Percentiles rank a stretch among this genome's conserved stretches.
phyloP scores from a whole-genome alignment of 192 early-diverging fungal species.

The Dissophora ornata region DNA sequence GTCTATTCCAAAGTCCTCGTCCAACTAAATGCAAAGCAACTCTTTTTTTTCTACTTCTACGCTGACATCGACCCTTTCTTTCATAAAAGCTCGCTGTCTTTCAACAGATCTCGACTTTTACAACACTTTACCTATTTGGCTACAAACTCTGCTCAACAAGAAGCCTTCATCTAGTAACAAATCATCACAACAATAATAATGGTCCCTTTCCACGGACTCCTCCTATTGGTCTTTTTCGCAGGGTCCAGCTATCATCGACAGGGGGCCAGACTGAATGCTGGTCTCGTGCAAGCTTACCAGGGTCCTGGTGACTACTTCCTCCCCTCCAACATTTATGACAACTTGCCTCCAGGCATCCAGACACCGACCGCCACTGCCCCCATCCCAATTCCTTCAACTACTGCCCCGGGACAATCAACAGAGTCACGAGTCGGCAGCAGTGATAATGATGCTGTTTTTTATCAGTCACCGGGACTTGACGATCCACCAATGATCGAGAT shows the following conservation, averaged over 20 bases:
- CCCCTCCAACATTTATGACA: slow-evolving; percentile 48
- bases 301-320: slow-evolving; percentile 34
- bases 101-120: not conserved
- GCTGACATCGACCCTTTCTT: not conserved
- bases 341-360: slow-evolving; percentile 37
- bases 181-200: not conserved
- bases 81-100: not conserved
- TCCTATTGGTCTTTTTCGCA: slow-evolving; percentile 7
- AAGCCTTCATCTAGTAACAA: not conserved
- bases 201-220: not conserved
- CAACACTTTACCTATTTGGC: too few species aligned
- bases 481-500: slow-evolving; percentile 22
- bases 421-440: not conserved
- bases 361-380: slow-evolving; percentile 1
- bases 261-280: too few species aligned
- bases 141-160: not conserved
- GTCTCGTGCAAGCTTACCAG: slow-evolving; percentile 30
- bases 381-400: slow-evolving; percentile 1
- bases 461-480: not conserved
- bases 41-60: too few species aligned
- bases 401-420: too few species aligned
- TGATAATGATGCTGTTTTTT: not conserved
- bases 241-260: too few species aligned
- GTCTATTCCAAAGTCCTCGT: slow-evolving; percentile 2
- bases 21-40: too few species aligned